Base-by-base conservation (phyloP, 805 yeast species). In the Hanseniaspora pseudoguilliermondii region DNA sequence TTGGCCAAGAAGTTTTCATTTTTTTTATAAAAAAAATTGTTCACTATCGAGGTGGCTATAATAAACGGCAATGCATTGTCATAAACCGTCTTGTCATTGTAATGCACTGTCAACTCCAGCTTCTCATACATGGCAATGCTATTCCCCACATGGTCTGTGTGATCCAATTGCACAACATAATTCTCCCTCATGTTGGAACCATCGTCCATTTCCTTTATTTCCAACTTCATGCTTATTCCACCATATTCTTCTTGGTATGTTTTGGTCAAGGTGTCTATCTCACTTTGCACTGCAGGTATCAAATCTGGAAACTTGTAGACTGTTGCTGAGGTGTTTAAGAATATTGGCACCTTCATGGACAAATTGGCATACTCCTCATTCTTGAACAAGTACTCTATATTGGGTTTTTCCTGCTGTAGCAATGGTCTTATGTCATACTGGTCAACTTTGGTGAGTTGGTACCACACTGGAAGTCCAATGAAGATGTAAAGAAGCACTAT, bases 231-330 rank as follows among this genome's bases (percentile, higher is more conserved):
- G 74, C 75, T 71, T 23, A 66, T 65, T 1, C 72, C 66, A 7
- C 55, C 56, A 29, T 62, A 55, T 34, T 66, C 66, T 15, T 62
- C 60, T 36, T 61, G 57, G 15, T 66, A 60, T n/a, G 66, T 62
- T 43, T 5, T 18, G 7, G 81, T 57, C 47, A 76, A 67, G 16
- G 70, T 68, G 57, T 75, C 71, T 1, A 78, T 62, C 60, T 79
- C 78, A 13, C 72, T 62, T 57, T 77, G 76, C 1, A 76, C 64
- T 0, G 84, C 88, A 44, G 73, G 73, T 1, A 75, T 77, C 20
- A 88, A 63, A 65, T 88, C 95, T 0, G 91, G 90, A 60, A 82
- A 81, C 18, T 69, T 66, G 59, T 80, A 73, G 1, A 77, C 78
- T 11, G 73, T 73, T 1, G 64, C 64, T 27, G 49, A 32, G 2